Percentiles rank a stretch among this genome's conserved stretches.
Evolutionary conservation across 106 monocot genomes (phyloP).

Genomic region (Vanilla planifolia): DNA sequence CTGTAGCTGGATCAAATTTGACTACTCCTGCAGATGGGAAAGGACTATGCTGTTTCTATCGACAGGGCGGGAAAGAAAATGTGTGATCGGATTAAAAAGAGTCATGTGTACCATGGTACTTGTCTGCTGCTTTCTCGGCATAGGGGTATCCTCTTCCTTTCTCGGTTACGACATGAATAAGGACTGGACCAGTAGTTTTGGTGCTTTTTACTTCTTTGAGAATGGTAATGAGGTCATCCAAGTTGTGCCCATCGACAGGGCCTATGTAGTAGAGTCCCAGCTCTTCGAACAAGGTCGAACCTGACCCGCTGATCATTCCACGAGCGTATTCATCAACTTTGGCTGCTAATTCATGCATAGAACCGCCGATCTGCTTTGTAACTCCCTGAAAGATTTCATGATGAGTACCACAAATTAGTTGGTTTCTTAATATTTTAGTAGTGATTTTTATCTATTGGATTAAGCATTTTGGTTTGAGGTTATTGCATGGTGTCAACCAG

Average conservation of each 20-base stretch:
- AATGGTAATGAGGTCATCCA: slow-evolving; percentile 83
- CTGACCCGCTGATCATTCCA: slow-evolving; percentile 91
- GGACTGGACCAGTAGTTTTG: slow-evolving; percentile 80
- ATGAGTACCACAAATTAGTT: no score
- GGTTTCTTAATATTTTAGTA: no score
- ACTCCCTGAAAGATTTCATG: slow-evolving; percentile 49
- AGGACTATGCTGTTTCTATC: not conserved
- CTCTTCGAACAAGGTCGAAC: slow-evolving; percentile 86
- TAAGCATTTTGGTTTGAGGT: no score
- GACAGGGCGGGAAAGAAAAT: no score
- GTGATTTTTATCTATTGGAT: no score
- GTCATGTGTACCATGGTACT: slow-evolving; percentile 77
- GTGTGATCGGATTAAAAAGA: no score
- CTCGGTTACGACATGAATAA: slow-evolving; percentile 93
- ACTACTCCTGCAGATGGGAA: slow-evolving; percentile 43
- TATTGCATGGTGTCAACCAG: no score
- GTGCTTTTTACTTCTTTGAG: slow-evolving; percentile 89
- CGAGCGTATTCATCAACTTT: slow-evolving; percentile 96
- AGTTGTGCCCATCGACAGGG: slow-evolving; percentile 88
- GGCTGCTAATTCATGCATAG: slow-evolving; percentile 81
- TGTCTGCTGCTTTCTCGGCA: slow-evolving; percentile 88
- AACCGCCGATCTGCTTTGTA: slow-evolving; percentile 88
- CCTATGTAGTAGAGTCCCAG: slow-evolving; percentile 97
- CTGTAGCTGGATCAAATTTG: slow-evolving; percentile 92
- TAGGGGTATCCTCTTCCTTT: slow-evolving; percentile 94